Base-by-base conservation (phyloP, 2,329 filamentous ascomycete species). In the Colletotrichum cordylinicola region DNA sequence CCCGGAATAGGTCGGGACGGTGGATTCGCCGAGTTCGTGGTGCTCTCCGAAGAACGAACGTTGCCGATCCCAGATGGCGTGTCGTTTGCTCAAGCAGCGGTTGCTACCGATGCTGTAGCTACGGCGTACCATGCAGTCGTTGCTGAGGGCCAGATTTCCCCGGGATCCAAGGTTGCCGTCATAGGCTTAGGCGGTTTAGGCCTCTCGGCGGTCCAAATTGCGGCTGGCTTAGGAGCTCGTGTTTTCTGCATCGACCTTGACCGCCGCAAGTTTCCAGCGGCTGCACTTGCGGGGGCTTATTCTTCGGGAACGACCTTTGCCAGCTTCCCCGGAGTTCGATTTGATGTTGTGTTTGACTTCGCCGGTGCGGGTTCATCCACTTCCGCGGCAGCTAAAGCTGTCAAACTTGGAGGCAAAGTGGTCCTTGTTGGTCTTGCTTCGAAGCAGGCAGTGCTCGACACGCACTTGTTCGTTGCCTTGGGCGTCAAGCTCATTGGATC, bases 91-190 rank as follows among this genome's bases (percentile, higher is more conserved):
- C 9, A 60, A 8, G 74, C 70, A 6, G 70, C 70, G 13, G 65
- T 76, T 21, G 74, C 70, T 4, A 76, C 74, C 2, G 74, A 76
- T 29, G 69, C 74, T n/a, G 37, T 76, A n/a, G 74, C 74, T 3
- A 76, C 74, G 6, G 65, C 70, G 2, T 76, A 76, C 31, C 70
- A 76, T 24, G 70, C 74, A 18, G 70, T 74, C 18, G 74, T 82
- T 52, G 10, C 74, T 10, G 74, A 74, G 60, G 74, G 74, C 16
- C 16, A 18, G 6, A 43, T 76, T 7, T 64, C 21, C 18, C 8
- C 21, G 4, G 10, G 12, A 4, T 13, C 21, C 16, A 66, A 48
- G 3, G 58, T 73, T n/a, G 62, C 37, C 4, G 24, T 76, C n/a
- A 69, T 76, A 5, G 70, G 43, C n/a, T 48, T 48, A 7, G 43